Percentiles rank a stretch among this genome's conserved stretches.
Conservation (phyloP, 768 basidiomycete genomes). For the Boletus fagicola region DNA sequence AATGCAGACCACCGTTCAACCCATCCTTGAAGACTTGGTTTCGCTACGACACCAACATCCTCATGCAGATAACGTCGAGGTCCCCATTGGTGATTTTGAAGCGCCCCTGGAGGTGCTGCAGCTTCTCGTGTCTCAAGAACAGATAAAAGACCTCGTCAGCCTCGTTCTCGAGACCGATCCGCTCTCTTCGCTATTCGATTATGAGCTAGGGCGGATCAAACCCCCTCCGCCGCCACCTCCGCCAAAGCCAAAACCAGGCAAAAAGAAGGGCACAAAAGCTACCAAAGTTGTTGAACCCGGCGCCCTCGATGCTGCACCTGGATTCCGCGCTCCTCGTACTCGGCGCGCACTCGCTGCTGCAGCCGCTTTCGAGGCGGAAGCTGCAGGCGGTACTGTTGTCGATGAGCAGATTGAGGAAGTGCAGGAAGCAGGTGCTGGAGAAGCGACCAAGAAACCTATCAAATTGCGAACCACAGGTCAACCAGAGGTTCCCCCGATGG, state of each 20-base stretch:
- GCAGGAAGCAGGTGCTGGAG: constrained; percentile 10
- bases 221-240: constrained; percentile 59
- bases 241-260: constrained; percentile 41
- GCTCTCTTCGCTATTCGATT: constrained; percentile 64
- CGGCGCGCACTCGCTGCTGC: constrained; percentile 42
- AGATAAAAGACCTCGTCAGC: constrained; percentile 52
- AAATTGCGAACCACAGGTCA: constrained; percentile 25
- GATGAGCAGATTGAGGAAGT: constrained; percentile 11
- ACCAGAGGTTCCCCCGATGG: constrained; percentile 50
- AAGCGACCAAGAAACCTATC: constrained; percentile 30
- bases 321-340: constrained; percentile 50
- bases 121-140: constrained; percentile 52
- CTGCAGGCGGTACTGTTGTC: constrained; percentile 13
- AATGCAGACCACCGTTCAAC: constrained; percentile 47
- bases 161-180: constrained; percentile 58
- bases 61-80: constrained; percentile 5
- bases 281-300: constrained; percentile 20
- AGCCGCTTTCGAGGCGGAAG: constrained; percentile 45
- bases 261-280: constrained; percentile 37
- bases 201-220: constrained; percentile 61
- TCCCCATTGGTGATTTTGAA: constrained; percentile 67
- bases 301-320: constrained; percentile 41
- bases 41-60: constrained; percentile 20
- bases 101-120: constrained; percentile 57
- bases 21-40: constrained; percentile 34